Percentiles rank a stretch among this genome's conserved stretches.
Conservation (phyloP, 306 rosid species). For the Malus domestica region ASM211411v1 NC_041796.1:9786001-9786500, state of each 20-base stretch:
- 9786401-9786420: slow-evolving; percentile 32
- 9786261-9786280: slow-evolving; percentile 46
- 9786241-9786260: slow-evolving; percentile 56
- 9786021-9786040: slow-evolving; percentile 18
- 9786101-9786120: slow-evolving; percentile 11
- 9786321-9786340: neutral
- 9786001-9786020: neutral
- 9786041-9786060: neutral
- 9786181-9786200: slow-evolving; percentile 32
- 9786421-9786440: neutral
- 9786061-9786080: slow-evolving; percentile 11
- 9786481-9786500: neutral
- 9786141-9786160: slow-evolving; percentile 33
- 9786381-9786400: neutral
- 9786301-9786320: neutral
- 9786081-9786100: slow-evolving; percentile 11
- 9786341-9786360: neutral
- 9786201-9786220: slow-evolving; percentile 41
- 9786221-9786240: slow-evolving; percentile 43
- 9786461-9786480: neutral
- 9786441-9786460: neutral
- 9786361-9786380: neutral
- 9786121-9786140: neutral
- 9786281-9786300: neutral
- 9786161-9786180: slow-evolving; percentile 25